These are phyloP conservation scores for Selaginella moellendorffii DNA, from an alignment of 75 land plant species.

Conservation along the genomic window DNA sequence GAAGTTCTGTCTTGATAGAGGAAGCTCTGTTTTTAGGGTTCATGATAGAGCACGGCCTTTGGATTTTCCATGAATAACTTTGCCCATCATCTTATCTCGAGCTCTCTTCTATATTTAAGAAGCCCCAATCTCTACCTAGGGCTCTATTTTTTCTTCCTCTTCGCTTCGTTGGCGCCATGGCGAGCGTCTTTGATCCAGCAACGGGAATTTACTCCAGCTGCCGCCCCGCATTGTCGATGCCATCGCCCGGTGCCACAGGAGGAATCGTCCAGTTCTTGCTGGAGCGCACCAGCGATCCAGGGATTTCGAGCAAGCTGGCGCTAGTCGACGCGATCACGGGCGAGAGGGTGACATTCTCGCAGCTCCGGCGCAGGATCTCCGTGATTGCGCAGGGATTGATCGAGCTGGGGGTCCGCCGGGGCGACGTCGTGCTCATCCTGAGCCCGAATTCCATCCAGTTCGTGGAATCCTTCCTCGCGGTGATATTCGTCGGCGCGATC, in stretches of 20 bases:
- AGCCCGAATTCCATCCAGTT: slow-evolving; percentile 47
- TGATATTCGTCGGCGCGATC: slow-evolving; percentile 41
- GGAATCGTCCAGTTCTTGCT: neutral
- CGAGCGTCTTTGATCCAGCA: neutral
- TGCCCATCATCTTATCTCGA: no score
- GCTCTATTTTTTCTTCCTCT: no score
- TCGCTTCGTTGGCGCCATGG: no score
- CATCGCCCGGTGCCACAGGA: no score
- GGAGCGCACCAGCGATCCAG: neutral
- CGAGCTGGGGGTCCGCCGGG: slow-evolving; percentile 23
- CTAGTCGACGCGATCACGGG: slow-evolving; percentile 44
- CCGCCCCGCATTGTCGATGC: neutral
- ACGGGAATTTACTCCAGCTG: neutral
- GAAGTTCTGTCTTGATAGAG: no score
- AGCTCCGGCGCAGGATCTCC: slow-evolving; percentile 23
- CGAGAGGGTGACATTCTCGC: slow-evolving; percentile 27
- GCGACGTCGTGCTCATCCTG: slow-evolving; percentile 41
- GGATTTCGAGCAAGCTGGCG: slow-evolving; percentile 16
- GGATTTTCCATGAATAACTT: no score
- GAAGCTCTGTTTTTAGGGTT: no score
- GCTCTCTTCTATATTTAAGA: no score
- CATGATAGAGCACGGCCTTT: no score
- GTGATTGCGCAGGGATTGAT: slow-evolving; percentile 34
- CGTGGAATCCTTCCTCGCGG: slow-evolving; percentile 38
- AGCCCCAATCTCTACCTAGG: no score